Conservation (phyloP, 345 rosid species). For the Noccaea caerulescens region DNA sequence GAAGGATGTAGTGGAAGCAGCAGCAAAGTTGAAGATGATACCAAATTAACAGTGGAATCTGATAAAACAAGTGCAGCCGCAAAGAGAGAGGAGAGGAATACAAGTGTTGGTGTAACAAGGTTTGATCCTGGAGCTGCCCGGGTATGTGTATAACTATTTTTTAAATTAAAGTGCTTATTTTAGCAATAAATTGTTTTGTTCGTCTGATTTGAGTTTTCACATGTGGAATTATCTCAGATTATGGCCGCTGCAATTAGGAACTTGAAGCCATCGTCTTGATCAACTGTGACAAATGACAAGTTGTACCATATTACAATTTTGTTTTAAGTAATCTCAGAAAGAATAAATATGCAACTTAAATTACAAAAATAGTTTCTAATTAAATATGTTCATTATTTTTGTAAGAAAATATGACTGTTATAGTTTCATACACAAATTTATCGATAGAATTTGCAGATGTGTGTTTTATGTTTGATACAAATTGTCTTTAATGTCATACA, state of each 20-base stretch:
- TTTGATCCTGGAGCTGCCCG: slow-evolving; percentile 43
- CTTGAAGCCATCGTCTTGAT: slow-evolving; percentile 46
- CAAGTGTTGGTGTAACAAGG: slow-evolving; percentile 32
- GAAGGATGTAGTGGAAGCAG: slow-evolving; percentile 29
- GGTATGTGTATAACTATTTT: slow-evolving; percentile 23
- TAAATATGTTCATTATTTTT: too few species aligned
- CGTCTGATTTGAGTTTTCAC: slow-evolving; percentile 18
- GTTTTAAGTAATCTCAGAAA: not conserved
- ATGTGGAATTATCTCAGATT: slow-evolving; percentile 27
- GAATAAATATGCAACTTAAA: too few species aligned
- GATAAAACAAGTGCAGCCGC: slow-evolving; percentile 19
- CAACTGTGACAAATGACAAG: not conserved
- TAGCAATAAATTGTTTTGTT: not conserved
- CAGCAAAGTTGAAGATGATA: slow-evolving; percentile 24
- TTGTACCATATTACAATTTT: not conserved
- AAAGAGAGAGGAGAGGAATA: slow-evolving; percentile 29
- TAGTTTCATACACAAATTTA: too few species aligned
- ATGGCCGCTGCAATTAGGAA: slow-evolving; percentile 45
- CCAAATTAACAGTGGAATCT: slow-evolving; percentile 10
- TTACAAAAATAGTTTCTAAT: too few species aligned
- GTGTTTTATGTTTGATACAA: too few species aligned
- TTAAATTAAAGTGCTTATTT: not conserved
- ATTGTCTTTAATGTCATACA: too few species aligned
- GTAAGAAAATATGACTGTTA: too few species aligned
- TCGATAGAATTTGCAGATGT: too few species aligned